Percentiles rank a stretch among this genome's conserved stretches.
Evolutionary conservation across 768 basidiomycete genomes (phyloP).

Genomic region (Termitomyces sp.): DNA sequence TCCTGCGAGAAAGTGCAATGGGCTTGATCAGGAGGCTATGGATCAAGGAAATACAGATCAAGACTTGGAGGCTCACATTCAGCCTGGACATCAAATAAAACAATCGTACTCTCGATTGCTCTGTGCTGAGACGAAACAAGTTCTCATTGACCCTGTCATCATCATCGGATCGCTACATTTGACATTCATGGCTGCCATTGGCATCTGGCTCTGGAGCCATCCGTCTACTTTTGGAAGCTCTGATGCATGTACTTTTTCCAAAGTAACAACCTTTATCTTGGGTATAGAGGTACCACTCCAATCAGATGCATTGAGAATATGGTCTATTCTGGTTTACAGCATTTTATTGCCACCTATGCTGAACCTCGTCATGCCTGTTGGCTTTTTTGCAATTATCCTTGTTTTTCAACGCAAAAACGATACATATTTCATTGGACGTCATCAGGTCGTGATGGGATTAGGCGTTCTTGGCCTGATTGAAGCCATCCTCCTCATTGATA

Average conservation of each 20-base stretch:
- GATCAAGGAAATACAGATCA: too few relatives aligned
- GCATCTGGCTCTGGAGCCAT: constrained; percentile 3
- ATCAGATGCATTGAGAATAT: neutral
- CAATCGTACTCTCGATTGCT: neutral
- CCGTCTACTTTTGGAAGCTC: constrained; percentile 1
- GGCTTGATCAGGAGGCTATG: neutral
- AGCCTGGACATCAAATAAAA: neutral
- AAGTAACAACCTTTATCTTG: neutral
- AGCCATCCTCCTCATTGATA: neutral
- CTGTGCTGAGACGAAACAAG: neutral
- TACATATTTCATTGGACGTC: neutral
- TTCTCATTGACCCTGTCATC: neutral
- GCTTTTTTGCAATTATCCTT: neutral
- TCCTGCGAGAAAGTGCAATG: neutral
- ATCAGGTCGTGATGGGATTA: neutral
- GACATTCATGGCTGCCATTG: constrained; percentile 2
- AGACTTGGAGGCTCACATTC: too few relatives aligned
- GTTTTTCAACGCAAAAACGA: neutral
- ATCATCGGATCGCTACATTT: neutral
- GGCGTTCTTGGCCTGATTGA: neutral
- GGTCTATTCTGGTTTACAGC: neutral
- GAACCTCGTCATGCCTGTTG: neutral
- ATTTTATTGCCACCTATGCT: neutral
- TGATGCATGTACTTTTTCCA: neutral
- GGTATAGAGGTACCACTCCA: neutral